A percentile compares a stretch with the other conserved stretches of the same genome.
phyloP scores from a whole-genome alignment of 352 stramenopile genomes.

The Sclerospora graminicola region DNA sequence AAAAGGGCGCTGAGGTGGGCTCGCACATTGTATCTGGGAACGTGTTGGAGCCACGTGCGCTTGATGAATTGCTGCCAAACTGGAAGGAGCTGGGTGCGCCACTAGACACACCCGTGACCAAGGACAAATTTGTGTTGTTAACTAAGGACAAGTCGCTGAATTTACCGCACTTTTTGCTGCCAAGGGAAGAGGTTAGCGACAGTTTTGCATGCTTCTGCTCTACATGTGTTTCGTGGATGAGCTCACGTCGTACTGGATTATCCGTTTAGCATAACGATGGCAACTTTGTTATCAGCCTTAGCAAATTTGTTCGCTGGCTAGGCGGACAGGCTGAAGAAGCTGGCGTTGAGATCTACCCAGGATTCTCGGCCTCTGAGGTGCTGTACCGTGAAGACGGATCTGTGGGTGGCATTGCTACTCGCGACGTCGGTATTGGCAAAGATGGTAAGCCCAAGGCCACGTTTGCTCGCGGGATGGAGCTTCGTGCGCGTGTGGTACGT shows the following conservation, averaged over 20 bases:
- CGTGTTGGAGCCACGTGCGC: constrained; percentile 95
- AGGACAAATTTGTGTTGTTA: constrained; percentile 93
- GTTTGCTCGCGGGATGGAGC: constrained; percentile 97
- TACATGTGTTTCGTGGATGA: constrained; percentile 1
- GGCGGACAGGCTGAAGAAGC: constrained; percentile 93
- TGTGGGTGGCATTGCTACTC: constrained; percentile 93
- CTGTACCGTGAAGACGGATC: constrained; percentile 71
- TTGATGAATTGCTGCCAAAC: constrained; percentile 95
- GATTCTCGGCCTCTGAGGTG: constrained; percentile 94
- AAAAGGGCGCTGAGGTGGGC: constrained; percentile 94
- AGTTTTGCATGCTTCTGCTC: not conserved
- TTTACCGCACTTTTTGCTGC: constrained; percentile 90
- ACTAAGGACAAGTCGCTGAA: constrained; percentile 78
- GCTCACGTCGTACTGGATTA: too few species aligned
- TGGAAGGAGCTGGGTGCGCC: constrained; percentile 87
- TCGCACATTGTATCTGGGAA: constrained; percentile 97
- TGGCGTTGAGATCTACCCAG: constrained; percentile 98
- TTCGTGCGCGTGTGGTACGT: constrained; percentile 82
- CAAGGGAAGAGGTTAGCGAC: constrained; percentile 73
- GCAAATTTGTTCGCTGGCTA: constrained; percentile 95
- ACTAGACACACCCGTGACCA: constrained; percentile 88
- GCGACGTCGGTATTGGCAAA: constrained; percentile 97
- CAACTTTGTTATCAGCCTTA: constrained; percentile 98
- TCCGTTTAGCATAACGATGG: constrained; percentile 96
- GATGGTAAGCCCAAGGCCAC: constrained; percentile 92